Evolutionary conservation across 2,329 filamentous ascomycete species (phyloP).

Genomic region (Ilyonectria mors-panacis): DNA sequence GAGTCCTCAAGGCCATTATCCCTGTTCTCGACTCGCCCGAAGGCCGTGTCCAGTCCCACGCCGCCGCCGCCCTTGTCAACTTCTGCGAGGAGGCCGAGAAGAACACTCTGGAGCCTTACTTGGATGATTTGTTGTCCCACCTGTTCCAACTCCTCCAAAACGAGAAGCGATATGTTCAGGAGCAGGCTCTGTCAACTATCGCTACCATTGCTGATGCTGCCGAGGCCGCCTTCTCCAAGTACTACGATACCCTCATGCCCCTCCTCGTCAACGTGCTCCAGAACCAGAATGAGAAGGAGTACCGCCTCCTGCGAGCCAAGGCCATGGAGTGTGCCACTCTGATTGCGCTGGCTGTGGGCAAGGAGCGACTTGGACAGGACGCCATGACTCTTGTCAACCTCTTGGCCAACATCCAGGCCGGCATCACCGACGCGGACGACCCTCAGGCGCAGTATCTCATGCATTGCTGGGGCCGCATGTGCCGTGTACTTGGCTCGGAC

Average conservation of each 20-base stretch:
- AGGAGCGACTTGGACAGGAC: constrained; percentile 90
- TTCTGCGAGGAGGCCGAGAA: constrained; percentile 99
- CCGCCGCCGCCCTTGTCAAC: constrained; percentile 97
- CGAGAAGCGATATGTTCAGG: constrained; percentile 95
- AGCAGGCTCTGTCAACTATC: constrained; percentile 97
- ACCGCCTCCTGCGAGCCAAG: constrained; percentile 91
- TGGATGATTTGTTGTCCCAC: constrained; percentile 88
- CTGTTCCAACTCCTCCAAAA: constrained; percentile 91
- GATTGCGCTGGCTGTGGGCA: constrained; percentile 94
- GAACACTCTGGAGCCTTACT: constrained; percentile 89
- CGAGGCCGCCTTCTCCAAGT: constrained; percentile 93
- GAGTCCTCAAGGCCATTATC: constrained; percentile 91
- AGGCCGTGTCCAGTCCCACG: constrained; percentile 95
- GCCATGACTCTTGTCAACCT: constrained; percentile 90
- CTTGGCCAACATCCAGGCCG: constrained; percentile 87
- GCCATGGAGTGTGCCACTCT: constrained; percentile 99
- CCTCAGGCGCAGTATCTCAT: constrained; percentile 97
- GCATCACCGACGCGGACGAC: constrained; percentile 91
- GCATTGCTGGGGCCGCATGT: constrained; percentile 99
- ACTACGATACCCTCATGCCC: constrained; percentile 97
- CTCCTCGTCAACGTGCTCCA: constrained; percentile 90
- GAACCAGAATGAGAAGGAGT: constrained; percentile 94
- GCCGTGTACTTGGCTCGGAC: constrained; percentile 89
- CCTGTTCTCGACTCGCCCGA: constrained; percentile 92
- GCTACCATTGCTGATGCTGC: constrained; percentile 99